Base-by-base conservation (phyloP, 2,329 filamentous ascomycete species). In the Rachicladosporium sp. region DNA sequence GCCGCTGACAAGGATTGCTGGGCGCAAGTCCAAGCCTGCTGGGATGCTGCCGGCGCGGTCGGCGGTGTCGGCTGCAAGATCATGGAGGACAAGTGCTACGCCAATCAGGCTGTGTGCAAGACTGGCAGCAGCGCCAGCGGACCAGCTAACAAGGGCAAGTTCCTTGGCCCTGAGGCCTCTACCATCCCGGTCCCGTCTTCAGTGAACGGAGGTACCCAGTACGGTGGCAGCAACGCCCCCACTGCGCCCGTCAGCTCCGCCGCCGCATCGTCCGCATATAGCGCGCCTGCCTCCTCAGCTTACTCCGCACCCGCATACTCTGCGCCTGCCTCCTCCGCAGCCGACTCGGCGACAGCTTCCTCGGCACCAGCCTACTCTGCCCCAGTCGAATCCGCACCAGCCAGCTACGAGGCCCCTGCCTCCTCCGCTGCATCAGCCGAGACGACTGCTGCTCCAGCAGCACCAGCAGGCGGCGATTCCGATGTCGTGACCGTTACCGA, bases 11-110 rank as follows among this genome's bases (percentile, higher is more conserved):
- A 41, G 23, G 42, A 44, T 8, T 66, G 63, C 67, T 85, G 69
- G 66, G 54, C 58, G 19, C 78, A 85, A 61, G 60, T 62, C 23
- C 58, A 69, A 2, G 53, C 48, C n/a, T 86, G 82, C 66, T 84
- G 73, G 60, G 56, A 65, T 33, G 57, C 60, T 4, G 68, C 73
- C 2, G 73, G 72, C 9, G 71, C 78, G 1, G 76, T 75, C 2
- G 80, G 80, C 1, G 60, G 62, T 45, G 60, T 58, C 1, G 72
- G 73, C 47, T 87, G 82, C 60, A 58, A 68, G 35, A 60, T 70
- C 29, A 84, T 76, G 76, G 70, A 76, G 51, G 54, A 59, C 9
- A 80, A 79, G 61, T 86, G 82, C 61, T 56, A 58, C 33, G 55
- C 41, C 12, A 59, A 70, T 44, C 54, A 65, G 31, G 52, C 57